These are phyloP conservation scores for Jamesozyma spencerorum DNA, from an alignment of 805 yeast genomes.

Conservation along the genomic window DNA sequence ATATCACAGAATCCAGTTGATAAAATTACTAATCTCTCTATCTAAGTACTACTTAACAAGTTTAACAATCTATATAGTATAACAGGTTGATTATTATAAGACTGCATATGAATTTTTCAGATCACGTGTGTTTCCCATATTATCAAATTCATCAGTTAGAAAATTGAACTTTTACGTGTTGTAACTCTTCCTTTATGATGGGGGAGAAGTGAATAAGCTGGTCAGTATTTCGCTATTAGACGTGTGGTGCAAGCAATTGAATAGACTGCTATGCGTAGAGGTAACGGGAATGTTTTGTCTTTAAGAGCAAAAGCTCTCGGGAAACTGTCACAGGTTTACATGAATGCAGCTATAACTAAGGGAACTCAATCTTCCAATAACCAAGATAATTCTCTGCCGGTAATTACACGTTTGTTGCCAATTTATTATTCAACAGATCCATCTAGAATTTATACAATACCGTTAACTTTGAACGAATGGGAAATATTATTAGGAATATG, in stretches of 20 bases:
- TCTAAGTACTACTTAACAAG: no score
- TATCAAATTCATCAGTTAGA: no score
- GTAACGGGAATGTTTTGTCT: constrained; percentile 1
- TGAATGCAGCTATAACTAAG: background rate
- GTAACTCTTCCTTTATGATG: no score
- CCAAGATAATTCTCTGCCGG: constrained; percentile 7
- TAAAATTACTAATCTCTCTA: no score
- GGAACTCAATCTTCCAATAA: background rate
- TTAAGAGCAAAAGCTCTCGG: constrained; percentile 21
- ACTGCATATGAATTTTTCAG: no score
- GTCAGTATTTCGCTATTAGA: no score
- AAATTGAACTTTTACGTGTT: no score
- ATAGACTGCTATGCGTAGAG: background rate
- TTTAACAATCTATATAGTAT: no score
- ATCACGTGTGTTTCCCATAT: no score
- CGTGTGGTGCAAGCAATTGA: background rate
- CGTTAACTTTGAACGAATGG: constrained; percentile 43
- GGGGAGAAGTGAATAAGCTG: no score
- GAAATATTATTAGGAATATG: constrained; percentile 49
- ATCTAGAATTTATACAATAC: constrained; percentile 29
- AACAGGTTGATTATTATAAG: no score
- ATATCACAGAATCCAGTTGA: no score
- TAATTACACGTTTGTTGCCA: constrained; percentile 22
- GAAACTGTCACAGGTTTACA: constrained; percentile 15
- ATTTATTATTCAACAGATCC: constrained; percentile 20